A percentile compares a stretch with the other conserved stretches of the same genome.
Conservation (phyloP, 108 stramenopile species). For the Epithemia pelagica region DNA sequence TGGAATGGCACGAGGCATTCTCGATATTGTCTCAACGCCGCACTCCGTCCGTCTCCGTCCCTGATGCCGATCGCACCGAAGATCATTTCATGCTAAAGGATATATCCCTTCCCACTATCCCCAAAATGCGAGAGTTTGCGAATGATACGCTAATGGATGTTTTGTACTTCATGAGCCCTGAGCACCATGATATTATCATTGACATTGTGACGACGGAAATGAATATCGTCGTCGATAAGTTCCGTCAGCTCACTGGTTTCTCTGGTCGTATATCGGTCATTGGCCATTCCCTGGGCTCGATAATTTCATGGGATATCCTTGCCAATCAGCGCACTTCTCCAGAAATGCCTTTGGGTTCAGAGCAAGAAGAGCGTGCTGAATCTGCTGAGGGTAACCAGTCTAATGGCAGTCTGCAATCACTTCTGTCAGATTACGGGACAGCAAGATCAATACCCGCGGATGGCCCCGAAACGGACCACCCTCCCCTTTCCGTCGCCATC, state of each 20-base stretch:
- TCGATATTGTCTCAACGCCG: conserved; percentile 40
- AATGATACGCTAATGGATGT: conserved; percentile 78
- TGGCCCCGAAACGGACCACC: not conserved
- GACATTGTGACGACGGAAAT: conserved; percentile 50
- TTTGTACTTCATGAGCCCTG: conserved; percentile 61
- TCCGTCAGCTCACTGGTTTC: conserved; percentile 35
- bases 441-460: not conserved
- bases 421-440: conserved; percentile 1
- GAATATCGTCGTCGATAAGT: conserved; percentile 56
- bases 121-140: conserved; percentile 61
- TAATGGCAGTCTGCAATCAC: not conserved
- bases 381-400: not conserved
- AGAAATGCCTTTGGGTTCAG: not conserved
- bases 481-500: not conserved
- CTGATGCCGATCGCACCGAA: not conserved
- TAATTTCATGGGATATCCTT: conserved; percentile 64
- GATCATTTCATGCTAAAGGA: conserved; percentile 41
- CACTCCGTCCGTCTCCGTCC: not conserved
- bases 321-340: conserved; percentile 25
- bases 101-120: conserved; percentile 63
- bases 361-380: not conserved
- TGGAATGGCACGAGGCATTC: conserved; percentile 77
- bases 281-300: conserved; percentile 52
- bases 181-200: conserved; percentile 62
- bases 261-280: conserved; percentile 42